Evolutionary conservation across 805 yeast genomes (phyloP).

Genomic region (Metschnikowia bowlesiae): DNA sequence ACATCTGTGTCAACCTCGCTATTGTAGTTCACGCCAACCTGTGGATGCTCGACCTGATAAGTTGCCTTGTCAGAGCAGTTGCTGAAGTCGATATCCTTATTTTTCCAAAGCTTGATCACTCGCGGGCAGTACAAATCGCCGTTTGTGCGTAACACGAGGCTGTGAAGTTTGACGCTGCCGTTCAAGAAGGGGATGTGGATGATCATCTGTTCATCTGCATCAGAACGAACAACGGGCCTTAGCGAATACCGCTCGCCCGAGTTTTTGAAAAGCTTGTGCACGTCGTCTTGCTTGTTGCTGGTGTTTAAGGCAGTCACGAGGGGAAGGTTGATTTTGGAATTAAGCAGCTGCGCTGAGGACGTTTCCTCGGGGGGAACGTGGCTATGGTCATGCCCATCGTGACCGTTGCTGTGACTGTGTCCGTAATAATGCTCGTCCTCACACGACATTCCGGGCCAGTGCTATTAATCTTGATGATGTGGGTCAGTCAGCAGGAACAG

Average conservation of each 20-base stretch:
- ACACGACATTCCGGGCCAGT: slow-evolving; percentile 7
- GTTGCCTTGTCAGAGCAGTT: slow-evolving; percentile 49
- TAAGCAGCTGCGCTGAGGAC: slow-evolving; percentile 60
- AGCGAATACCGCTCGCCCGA: slow-evolving; percentile 47
- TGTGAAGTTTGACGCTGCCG: slow-evolving; percentile 67
- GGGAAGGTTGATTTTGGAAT: slow-evolving; percentile 53
- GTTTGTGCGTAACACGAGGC: slow-evolving; percentile 64
- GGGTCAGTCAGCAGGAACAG: too few relatives aligned
- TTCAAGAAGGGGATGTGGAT: slow-evolving; percentile 72
- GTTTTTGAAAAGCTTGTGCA: slow-evolving; percentile 49
- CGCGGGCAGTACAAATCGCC: slow-evolving; percentile 65
- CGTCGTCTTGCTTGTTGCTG: slow-evolving; percentile 47
- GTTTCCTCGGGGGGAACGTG: slow-evolving; percentile 70
- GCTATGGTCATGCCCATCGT: slow-evolving; percentile 26
- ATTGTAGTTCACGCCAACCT: slow-evolving; percentile 44
- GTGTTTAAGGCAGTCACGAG: slow-evolving; percentile 64
- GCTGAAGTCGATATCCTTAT: slow-evolving; percentile 72
- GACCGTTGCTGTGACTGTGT: slow-evolving; percentile 2
- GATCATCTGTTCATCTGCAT: slow-evolving; percentile 78
- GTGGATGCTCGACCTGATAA: slow-evolving; percentile 59
- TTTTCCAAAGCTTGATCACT: slow-evolving; percentile 66
- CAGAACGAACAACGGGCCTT: slow-evolving; percentile 52
- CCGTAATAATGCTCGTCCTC: slow-evolving; percentile 11
- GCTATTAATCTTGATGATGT: too few relatives aligned
- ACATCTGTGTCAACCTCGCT: slow-evolving; percentile 35